Conservation (phyloP, 805 yeast genomes). For the Wickerhamomyces chaumierensis region DNA sequence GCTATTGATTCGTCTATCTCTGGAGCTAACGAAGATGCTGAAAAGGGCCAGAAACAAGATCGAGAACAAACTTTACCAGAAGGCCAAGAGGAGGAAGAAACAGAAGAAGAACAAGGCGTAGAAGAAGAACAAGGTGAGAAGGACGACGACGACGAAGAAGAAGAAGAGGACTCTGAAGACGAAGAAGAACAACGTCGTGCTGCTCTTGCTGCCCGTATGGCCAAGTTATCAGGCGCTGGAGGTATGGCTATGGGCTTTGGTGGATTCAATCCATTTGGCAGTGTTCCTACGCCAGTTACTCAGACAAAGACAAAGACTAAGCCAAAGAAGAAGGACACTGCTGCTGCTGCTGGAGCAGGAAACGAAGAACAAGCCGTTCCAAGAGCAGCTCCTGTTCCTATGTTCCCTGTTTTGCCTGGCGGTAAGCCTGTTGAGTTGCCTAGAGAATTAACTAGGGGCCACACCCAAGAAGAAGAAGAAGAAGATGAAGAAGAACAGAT, state of each 20-base stretch:
- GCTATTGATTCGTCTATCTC: too few species aligned
- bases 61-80: slow-evolving; percentile 31
- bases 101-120: slow-evolving; percentile 38
- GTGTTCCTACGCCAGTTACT: slow-evolving; percentile 18
- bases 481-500: too few species aligned
- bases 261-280: slow-evolving; percentile 31
- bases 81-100: slow-evolving; percentile 60
- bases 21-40: too few species aligned
- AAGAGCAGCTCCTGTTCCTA: slow-evolving; percentile 32
- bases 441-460: slow-evolving; percentile 7
- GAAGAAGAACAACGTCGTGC: slow-evolving; percentile 68
- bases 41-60: too few species aligned
- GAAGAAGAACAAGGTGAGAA: slow-evolving; percentile 14
- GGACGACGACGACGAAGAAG: slow-evolving; percentile 30
- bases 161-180: slow-evolving; percentile 50
- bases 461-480: neutral
- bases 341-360: too few species aligned
- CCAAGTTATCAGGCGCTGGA: slow-evolving; percentile 79
- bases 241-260: slow-evolving; percentile 34
- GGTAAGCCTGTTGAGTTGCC: slow-evolving; percentile 16
- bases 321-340: slow-evolving; percentile 13
- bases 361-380: slow-evolving; percentile 11
- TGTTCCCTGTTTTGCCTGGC: slow-evolving; percentile 36
- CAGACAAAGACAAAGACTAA: slow-evolving; percentile 15
- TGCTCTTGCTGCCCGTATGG: slow-evolving; percentile 85